phyloP scores from a whole-genome alignment of 257 asterid species.

The Solanum paucissectum region DNA sequence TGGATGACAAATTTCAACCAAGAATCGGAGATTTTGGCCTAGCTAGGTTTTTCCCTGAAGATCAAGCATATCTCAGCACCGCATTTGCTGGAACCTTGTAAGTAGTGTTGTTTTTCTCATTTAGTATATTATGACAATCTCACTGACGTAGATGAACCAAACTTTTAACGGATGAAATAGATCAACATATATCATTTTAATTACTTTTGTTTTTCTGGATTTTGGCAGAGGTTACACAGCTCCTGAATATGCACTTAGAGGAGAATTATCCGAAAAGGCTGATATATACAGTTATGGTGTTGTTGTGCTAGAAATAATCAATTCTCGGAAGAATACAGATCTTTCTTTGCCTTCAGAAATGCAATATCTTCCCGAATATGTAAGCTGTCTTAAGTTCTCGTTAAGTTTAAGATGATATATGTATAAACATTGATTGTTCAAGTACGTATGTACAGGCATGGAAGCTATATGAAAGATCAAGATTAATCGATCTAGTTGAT shows the following conservation, averaged over 20 bases:
- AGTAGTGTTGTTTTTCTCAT: constrained; percentile 5
- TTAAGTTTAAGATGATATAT: neutral
- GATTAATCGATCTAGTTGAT: constrained; percentile 48
- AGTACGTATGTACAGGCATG: constrained; percentile 32
- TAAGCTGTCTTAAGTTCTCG: neutral
- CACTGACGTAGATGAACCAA: neutral
- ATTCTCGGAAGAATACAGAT: constrained; percentile 59
- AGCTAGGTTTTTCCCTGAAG: constrained; percentile 85
- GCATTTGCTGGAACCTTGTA: constrained; percentile 82
- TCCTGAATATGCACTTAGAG: constrained; percentile 69
- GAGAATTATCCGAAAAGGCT: constrained; percentile 69
- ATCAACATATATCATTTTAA: neutral
- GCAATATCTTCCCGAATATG: constrained; percentile 81
- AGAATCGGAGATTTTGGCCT: constrained; percentile 78
- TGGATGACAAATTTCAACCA: constrained; percentile 66
- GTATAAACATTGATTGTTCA: neutral
- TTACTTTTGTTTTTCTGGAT: neutral
- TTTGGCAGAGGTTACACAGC: constrained; percentile 67
- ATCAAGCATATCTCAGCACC: constrained; percentile 85
- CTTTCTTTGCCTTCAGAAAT: constrained; percentile 54
- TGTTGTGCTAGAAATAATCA: constrained; percentile 55
- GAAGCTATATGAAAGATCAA: constrained; percentile 58
- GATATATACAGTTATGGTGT: constrained; percentile 78
- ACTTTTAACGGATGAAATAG: neutral
- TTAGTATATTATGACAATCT: neutral